Evolutionary conservation across 2,329 filamentous ascomycete species (phyloP).

Genomic region (Metarhizium brunneum): DNA sequence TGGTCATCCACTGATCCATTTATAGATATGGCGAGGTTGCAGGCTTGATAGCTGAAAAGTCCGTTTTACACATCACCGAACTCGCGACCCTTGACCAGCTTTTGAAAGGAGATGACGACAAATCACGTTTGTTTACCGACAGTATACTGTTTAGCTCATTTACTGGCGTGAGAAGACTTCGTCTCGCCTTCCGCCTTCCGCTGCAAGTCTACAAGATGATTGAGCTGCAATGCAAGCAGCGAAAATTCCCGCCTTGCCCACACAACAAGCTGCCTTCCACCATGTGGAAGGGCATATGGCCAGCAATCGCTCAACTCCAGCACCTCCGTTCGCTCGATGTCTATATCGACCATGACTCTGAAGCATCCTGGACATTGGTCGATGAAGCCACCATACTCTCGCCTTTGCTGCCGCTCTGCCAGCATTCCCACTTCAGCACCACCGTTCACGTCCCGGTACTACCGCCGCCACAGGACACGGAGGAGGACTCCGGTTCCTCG

Average conservation of each 20-base stretch:
- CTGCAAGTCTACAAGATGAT: conserved; percentile 1
- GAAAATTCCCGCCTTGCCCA: not conserved
- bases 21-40: conserved; percentile 4
- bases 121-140: not conserved
- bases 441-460: conserved; percentile 1
- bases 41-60: conserved; percentile 1
- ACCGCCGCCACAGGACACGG: not conserved
- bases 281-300: conserved; percentile 2
- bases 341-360: conserved; percentile 6
- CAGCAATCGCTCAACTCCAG: not conserved
- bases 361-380: conserved; percentile 5
- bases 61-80: conserved; percentile 2
- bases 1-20: not conserved
- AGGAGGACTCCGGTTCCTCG: not conserved
- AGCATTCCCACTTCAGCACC: not conserved
- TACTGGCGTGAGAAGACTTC: not conserved
- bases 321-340: conserved; percentile 2
- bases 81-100: conserved; percentile 2
- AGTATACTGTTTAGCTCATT: not conserved
- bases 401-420: not conserved
- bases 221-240: not conserved
- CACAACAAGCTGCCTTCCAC: not conserved
- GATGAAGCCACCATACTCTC: conserved; percentile 3
- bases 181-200: conserved; percentile 1
- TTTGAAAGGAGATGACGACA: not conserved